Evolutionary conservation across 352 stramenopile species (phyloP).

Genomic region (Phytophthora rubi): DNA sequence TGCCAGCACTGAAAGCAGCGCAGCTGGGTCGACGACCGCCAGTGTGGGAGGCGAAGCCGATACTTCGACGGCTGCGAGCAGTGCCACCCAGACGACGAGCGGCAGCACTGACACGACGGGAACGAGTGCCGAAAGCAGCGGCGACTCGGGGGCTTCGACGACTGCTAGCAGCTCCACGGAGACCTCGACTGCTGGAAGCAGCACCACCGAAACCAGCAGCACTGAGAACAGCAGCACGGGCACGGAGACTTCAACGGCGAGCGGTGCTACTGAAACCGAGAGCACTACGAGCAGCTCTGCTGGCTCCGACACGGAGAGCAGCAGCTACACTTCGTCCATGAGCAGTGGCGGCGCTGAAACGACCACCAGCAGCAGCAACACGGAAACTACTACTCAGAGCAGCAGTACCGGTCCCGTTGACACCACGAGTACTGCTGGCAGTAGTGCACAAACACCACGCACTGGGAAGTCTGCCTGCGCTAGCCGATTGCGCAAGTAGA

Average conservation of each 20-base stretch:
- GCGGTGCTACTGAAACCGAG: neutral
- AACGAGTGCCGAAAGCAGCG: conserved; percentile 4
- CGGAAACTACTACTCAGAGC: conserved; percentile 1
- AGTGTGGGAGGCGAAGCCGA: conserved; percentile 16
- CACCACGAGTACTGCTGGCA: conserved; percentile 5
- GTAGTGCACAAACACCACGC: conserved; percentile 5
- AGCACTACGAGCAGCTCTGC: neutral
- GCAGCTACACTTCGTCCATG: neutral
- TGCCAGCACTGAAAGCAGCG: conserved; percentile 4
- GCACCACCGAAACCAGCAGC: neutral
- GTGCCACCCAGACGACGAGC: conserved; percentile 4
- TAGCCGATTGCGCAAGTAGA: conserved; percentile 25
- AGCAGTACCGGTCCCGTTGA: conserved; percentile 6
- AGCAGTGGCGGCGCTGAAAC: neutral
- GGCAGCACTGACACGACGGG: neutral
- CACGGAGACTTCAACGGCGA: conserved; percentile 3
- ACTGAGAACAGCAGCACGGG: neutral
- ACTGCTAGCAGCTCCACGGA: conserved; percentile 3
- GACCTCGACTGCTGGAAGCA: neutral
- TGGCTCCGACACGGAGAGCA: conserved; percentile 8
- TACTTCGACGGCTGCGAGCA: conserved; percentile 10
- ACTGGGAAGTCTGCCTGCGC: conserved; percentile 14
- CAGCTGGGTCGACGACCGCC: neutral
- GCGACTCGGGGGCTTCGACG: neutral
- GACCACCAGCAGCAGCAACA: conserved; percentile 4